Percentiles rank a stretch among this genome's conserved stretches.
These are phyloP conservation scores for Xylaria hypoxylon DNA, from an alignment of 2,329 filamentous ascomycete species.

Conservation along the genomic window DNA sequence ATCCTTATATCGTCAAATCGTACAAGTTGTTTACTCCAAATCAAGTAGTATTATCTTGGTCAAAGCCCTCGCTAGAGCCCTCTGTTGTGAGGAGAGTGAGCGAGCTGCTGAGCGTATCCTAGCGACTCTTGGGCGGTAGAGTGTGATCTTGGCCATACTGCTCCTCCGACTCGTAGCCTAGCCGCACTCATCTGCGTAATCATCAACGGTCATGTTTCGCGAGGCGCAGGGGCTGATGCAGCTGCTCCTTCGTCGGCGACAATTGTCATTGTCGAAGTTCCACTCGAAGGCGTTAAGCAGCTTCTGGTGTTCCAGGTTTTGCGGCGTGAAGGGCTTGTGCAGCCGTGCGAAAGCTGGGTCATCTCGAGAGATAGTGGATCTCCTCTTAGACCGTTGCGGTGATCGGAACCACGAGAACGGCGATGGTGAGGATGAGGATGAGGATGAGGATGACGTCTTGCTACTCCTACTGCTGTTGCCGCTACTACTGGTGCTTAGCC, in stretches of 20 bases:
- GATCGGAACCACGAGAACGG: constrained; percentile 36
- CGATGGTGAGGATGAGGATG: constrained; percentile 17
- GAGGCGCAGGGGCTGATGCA: constrained; percentile 49
- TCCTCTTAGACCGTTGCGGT: constrained; percentile 28
- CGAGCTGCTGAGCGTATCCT: constrained; percentile 32
- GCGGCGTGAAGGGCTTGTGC: constrained; percentile 49
- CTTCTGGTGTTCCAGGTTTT: constrained; percentile 52
- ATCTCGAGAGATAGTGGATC: constrained; percentile 34
- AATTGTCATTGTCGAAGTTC: constrained; percentile 41
- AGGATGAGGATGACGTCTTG: constrained; percentile 19
- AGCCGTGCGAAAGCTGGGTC: constrained; percentile 43
- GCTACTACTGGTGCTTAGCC: constrained; percentile 13
- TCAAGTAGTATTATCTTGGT: constrained; percentile 22
- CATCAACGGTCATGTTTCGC: constrained; percentile 46
- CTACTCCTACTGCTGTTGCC: constrained; percentile 14
- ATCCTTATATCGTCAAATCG: constrained; percentile 27
- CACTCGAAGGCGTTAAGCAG: constrained; percentile 49
- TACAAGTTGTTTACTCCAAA: constrained; percentile 13
- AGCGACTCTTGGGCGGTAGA: constrained; percentile 14
- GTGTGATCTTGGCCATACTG: constrained; percentile 29
- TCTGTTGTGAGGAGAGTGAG: constrained; percentile 37
- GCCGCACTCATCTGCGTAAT: constrained; percentile 21
- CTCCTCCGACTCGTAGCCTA: constrained; percentile 15
- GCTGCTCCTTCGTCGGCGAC: constrained; percentile 34
- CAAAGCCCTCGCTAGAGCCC: constrained; percentile 35